Evolutionary conservation across 768 basidiomycete species (phyloP), one percentile per base, ranked within the genome.

Genomic region (Lyophyllum shimeji): DNA sequence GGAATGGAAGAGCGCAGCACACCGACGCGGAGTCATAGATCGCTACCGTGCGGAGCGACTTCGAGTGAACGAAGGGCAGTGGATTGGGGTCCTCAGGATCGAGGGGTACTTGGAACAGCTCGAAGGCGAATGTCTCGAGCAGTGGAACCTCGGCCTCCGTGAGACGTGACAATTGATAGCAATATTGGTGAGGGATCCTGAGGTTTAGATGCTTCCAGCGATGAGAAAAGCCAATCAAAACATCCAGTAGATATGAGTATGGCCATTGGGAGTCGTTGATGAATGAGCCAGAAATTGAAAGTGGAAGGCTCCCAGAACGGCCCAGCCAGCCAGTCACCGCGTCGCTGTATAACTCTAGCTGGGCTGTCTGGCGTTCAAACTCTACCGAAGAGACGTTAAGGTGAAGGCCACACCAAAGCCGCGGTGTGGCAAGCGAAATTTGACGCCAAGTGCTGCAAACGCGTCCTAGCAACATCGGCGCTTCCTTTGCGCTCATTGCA

Each of bases 391-490:
- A 29, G 9, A 39, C 15, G 4, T 21, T 21, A 18, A 54, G 23
- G 27, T 47, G 53, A 6, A 54, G 13, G 6, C 46, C 37, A n/a
- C 46, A 17, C 53, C 53, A 54, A 6, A 54, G 46, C 7, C 15
- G 8, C 15, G 55, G 55, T 6, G 29, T 37, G 7, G 49, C 37
- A 15, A 51, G 20, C 5, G 55, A 33, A 8, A 56, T 50, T 17
- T 46, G 21, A 13, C 46, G 33, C 53, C 53, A 54, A 5, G 24
- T 18, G 15, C 37, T 34, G 21, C 55, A 56, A 21, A 56, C 33
- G 33, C 44, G 55, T 8, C 55, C 55, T 0, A 56, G 34, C 11
- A 56, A 25, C 25, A 56, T 39, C 3, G 55, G 55, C 15, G 55
- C 25, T 20, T 51, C 55, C 9, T 31, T 39, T n/a, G 33, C 29